These are phyloP conservation scores for Colletotrichum destructivum DNA, from an alignment of 2,329 filamentous ascomycete species.

Conservation along the genomic window DNA sequence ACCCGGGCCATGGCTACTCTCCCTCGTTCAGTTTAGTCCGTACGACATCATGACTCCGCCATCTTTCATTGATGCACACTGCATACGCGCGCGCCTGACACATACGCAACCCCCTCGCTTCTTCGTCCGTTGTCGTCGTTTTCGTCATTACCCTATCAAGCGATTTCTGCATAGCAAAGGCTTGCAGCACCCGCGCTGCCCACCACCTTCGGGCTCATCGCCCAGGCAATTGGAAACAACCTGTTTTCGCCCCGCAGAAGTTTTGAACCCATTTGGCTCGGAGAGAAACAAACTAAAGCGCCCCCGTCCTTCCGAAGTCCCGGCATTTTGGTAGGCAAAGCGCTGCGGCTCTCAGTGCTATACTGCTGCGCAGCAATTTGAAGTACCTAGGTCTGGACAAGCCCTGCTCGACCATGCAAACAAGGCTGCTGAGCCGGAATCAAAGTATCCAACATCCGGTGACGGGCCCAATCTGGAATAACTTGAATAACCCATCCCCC, in stretches of 20 bases:
- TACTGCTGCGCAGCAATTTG: background rate
- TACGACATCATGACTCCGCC: conserved; percentile 31
- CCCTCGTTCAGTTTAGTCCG: background rate
- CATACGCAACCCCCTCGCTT: conserved; percentile 5
- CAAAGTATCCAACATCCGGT: conserved; percentile 1
- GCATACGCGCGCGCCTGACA: conserved; percentile 32
- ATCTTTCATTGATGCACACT: conserved; percentile 10
- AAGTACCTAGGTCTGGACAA: background rate
- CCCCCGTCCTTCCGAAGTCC: background rate
- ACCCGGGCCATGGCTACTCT: conserved; percentile 3
- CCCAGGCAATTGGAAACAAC: conserved; percentile 31
- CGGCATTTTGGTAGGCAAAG: conserved; percentile 4
- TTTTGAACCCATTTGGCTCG: background rate
- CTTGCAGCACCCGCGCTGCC: conserved; percentile 10
- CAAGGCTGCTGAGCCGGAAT: background rate
- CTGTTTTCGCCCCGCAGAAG: background rate
- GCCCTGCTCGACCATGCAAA: background rate
- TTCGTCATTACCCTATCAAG: background rate
- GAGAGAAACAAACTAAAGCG: conserved; percentile 16
- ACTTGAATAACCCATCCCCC: background rate
- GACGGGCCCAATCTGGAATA: background rate
- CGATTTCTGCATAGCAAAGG: background rate
- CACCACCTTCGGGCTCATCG: conserved; percentile 5
- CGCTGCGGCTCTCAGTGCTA: conserved; percentile 2
- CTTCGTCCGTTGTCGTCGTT: conserved; percentile 6